These are phyloP conservation scores for Acacia melanoxylon DNA, from an alignment of 306 rosid genomes.

Conservation along the genomic window DNA sequence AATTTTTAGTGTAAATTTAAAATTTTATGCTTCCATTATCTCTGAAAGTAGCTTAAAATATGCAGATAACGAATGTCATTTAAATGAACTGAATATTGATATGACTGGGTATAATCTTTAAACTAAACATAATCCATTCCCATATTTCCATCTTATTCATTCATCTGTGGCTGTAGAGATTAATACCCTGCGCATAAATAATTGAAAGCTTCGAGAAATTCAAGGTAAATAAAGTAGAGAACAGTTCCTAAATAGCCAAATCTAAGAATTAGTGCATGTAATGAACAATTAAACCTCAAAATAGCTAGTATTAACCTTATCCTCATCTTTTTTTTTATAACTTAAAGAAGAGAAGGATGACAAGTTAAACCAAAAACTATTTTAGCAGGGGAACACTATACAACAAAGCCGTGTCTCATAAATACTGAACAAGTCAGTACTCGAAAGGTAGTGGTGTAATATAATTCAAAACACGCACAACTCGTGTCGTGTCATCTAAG, in stretches of 20 bases:
- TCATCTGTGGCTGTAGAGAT: neutral
- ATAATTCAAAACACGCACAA: constrained; percentile 32
- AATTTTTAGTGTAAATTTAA: too few species aligned
- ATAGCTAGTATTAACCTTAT: neutral
- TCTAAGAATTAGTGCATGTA: neutral
- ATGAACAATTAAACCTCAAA: neutral
- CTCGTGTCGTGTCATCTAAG: constrained; percentile 12
- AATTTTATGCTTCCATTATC: too few species aligned
- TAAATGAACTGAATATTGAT: neutral
- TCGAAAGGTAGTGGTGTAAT: constrained; percentile 29
- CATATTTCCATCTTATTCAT: neutral
- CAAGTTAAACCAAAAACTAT: constrained; percentile 21
- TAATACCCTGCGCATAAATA: neutral
- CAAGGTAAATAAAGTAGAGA: neutral
- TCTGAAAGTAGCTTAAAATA: too few species aligned
- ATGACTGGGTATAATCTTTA: neutral
- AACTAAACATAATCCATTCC: neutral
- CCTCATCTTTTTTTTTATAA: neutral
- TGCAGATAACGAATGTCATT: neutral
- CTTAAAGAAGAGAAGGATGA: neutral
- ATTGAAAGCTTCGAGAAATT: neutral
- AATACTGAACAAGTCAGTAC: constrained; percentile 32
- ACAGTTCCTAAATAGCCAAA: neutral
- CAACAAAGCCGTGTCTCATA: constrained; percentile 17
- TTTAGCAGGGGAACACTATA: neutral